Base-by-base conservation (phyloP, 2,329 filamentous ascomycete genomes). In the Chrysoporthe cubensis region DNA sequence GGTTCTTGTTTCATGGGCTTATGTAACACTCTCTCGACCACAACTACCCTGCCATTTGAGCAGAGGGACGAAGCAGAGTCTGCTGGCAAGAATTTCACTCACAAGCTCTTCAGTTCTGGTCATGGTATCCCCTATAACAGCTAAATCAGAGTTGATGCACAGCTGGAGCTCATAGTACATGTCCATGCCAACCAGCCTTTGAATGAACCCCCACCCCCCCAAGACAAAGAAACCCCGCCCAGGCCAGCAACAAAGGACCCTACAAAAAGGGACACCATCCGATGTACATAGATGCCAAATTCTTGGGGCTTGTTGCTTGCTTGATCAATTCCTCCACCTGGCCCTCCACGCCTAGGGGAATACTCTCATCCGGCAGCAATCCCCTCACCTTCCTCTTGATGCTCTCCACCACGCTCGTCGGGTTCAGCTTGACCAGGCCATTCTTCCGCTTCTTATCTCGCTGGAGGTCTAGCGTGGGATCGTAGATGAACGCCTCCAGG, bases 321-420 rank as follows among this genome's bases (percentile, higher is more conserved):
- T 91, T 88, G 73, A 99, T 96, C 78, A 99, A 80, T 79, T 96
- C 93, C 77, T 97, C 92, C n/a, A 97, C 96, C 81, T 99, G 96
- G 0, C 96, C 96, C 79, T 98, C 96, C 1, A 98, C 94, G 40
- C 94, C 94, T 70, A 99, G 82, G 56, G 96, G 95, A 66, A 99
- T 96, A 71, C 90, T 95, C 82, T 99, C 95, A 2, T 93, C 90
- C 4, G 90, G 88, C 73, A 97, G 81, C 74, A 97, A 82, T 0
- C 96, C 96, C 73, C 88, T 89, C 40, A 99, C 88, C 80, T 98
- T 98, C 62, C 90, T 88, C 75, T 90, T 88, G 72, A 99, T 96
- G 73, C 89, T 93, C 77, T 97, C 94, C 54, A 99, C 85, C 63
- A 98, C 96, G 73, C 92, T 94, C 73, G 84, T 84, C 42, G 87